phyloP scores from a whole-genome alignment of 2,329 filamentous ascomycete genomes.

The Curvularia hawaiiensis region DNA sequence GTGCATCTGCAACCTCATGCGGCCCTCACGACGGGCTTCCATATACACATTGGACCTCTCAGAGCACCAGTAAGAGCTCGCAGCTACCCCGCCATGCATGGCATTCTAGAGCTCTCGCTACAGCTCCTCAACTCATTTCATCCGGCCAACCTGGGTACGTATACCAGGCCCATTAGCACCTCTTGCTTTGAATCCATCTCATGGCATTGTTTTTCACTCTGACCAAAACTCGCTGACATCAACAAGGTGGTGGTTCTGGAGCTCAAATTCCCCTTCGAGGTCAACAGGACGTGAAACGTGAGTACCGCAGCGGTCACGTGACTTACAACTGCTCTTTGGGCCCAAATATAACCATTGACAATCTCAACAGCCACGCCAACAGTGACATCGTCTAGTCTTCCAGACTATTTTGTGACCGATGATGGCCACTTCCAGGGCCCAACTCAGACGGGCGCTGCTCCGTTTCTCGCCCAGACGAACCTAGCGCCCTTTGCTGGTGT shows the following conservation, averaged over 20 bases:
- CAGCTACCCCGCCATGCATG: constrained; percentile 28
- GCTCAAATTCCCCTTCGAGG: constrained; percentile 24
- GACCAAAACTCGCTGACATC: constrained; percentile 1
- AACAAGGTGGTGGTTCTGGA: constrained; percentile 14
- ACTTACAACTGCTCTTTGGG: neutral
- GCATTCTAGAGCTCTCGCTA: constrained; percentile 31
- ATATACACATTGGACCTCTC: neutral
- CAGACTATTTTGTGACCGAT: constrained; percentile 44
- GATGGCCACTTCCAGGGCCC: constrained; percentile 56
- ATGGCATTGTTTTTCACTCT: neutral
- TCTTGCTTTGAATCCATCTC: neutral
- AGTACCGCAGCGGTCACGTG: constrained; percentile 17
- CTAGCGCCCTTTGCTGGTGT: constrained; percentile 65
- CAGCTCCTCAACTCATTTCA: constrained; percentile 30
- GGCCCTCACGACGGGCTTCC: neutral
- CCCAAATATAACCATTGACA: constrained; percentile 11
- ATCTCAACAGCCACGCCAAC: constrained; percentile 25
- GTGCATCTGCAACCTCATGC: neutral
- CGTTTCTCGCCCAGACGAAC: constrained; percentile 74
- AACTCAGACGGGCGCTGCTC: constrained; percentile 70
- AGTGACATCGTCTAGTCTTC: constrained; percentile 27
- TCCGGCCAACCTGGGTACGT: constrained; percentile 26
- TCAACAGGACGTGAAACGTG: constrained; percentile 25
- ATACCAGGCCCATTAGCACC: neutral
- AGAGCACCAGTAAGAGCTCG: constrained; percentile 5